Percentiles rank a stretch among this genome's conserved stretches.
These are phyloP conservation scores for Floccularia luteovirens DNA, from an alignment of 768 basidiomycete species.

Conservation along the genomic window DNA sequence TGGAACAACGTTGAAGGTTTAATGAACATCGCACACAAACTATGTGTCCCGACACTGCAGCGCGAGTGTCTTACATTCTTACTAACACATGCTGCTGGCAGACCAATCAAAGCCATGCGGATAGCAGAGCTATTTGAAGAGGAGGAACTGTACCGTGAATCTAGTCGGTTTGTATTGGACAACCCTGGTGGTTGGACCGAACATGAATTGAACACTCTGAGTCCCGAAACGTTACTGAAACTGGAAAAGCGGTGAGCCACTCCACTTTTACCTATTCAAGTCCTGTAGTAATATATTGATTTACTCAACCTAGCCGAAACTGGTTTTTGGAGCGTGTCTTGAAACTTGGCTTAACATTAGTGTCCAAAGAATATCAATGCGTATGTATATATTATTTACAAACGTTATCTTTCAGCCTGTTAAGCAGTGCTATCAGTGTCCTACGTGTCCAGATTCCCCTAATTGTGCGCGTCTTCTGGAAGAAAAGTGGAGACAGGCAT, in stretches of 20 bases:
- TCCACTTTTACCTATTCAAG: neutral
- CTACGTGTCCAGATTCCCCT: constrained; percentile 74
- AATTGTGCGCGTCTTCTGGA: constrained; percentile 80
- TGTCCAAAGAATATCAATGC: constrained; percentile 95
- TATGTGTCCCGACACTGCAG: constrained; percentile 77
- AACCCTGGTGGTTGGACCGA: constrained; percentile 84
- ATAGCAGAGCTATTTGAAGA: constrained; percentile 89
- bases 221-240: constrained; percentile 77
- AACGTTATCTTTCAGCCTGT: neutral
- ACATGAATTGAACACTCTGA: constrained; percentile 75
- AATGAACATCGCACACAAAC: constrained; percentile 86
- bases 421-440: constrained; percentile 40
- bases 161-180: constrained; percentile 87
- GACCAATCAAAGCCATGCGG: constrained; percentile 87
- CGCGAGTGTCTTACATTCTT: constrained; percentile 82
- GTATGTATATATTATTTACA: constrained; percentile 32
- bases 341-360: constrained; percentile 78
- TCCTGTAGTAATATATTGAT: neutral
- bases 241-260: constrained; percentile 68
- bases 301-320: constrained; percentile 62
- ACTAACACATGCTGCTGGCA: constrained; percentile 86
- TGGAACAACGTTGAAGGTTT: constrained; percentile 94
- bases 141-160: constrained; percentile 85
- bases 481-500: constrained; percentile 91
- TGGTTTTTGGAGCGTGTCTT: constrained; percentile 96